phyloP scores from a whole-genome alignment of 768 basidiomycete species.

The Scleroderma citrinum region DNA sequence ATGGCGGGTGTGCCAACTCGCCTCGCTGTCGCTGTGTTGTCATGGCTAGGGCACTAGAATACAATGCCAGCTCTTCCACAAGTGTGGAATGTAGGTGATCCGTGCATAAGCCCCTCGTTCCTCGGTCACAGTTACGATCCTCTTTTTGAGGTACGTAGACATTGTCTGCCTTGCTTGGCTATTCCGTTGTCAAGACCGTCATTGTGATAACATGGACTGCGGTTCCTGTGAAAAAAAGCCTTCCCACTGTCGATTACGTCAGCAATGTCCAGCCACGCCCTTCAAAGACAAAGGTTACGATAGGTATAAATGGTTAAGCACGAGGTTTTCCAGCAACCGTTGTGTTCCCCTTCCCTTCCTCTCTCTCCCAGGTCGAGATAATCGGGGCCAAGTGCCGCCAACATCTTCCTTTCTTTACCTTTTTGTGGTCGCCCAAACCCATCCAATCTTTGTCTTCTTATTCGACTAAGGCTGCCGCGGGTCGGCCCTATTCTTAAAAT shows the following conservation, averaged over 20 bases:
- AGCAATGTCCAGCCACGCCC: not conserved
- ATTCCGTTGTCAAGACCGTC: not conserved
- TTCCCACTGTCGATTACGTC: not conserved
- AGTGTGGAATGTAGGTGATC: too few relatives aligned
- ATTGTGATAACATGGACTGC: not conserved
- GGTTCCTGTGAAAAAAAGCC: not conserved
- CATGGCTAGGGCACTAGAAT: not conserved
- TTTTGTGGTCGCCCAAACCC: constrained; percentile 15
- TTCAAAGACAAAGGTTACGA: not conserved
- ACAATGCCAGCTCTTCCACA: not conserved
- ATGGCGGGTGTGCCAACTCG: not conserved
- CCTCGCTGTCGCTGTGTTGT: not conserved
- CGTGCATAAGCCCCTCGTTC: not conserved
- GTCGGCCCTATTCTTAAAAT: constrained; percentile 5
- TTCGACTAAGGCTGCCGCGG: constrained; percentile 6
- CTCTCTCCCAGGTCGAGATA: not conserved
- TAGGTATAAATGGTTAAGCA: not conserved
- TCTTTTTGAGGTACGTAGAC: not conserved
- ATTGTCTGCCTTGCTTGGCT: not conserved
- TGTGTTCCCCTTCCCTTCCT: not conserved
- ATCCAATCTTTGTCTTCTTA: not conserved
- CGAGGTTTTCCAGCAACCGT: not conserved
- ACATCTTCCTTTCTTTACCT: constrained; percentile 5
- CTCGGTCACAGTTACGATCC: too few relatives aligned
- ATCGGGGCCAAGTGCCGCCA: constrained; percentile 17